Conservation (phyloP, 306 rosid species). For the Potentilla sterilis region DNA sequence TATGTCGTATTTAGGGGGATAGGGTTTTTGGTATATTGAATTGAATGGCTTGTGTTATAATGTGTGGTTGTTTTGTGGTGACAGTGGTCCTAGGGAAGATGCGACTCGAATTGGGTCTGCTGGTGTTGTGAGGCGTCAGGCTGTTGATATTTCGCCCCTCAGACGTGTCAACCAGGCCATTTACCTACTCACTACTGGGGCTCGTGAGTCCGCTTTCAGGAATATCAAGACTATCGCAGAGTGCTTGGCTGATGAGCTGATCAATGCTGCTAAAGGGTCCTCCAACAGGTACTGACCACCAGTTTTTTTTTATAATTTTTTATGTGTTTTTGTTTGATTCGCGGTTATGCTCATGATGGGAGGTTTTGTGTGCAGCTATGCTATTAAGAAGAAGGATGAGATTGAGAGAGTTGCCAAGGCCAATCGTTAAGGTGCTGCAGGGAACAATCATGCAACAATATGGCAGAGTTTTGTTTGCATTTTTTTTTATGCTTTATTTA, state of each 20-base stretch:
- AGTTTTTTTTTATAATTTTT: not conserved
- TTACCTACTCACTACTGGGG: slow-evolving; percentile 14
- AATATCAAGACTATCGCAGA: slow-evolving; percentile 14
- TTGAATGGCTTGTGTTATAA: not conserved
- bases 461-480: slow-evolving; percentile 1
- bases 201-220: slow-evolving; percentile 19
- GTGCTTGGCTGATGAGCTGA: slow-evolving; percentile 24
- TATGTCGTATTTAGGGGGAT: not conserved
- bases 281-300: slow-evolving; percentile 5
- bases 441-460: not conserved
- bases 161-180: slow-evolving; percentile 24
- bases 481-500: not conserved
- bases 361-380: slow-evolving; percentile 7
- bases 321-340: not conserved
- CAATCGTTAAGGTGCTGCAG: slow-evolving; percentile 11
- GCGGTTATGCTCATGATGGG: not conserved
- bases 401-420: slow-evolving; percentile 22
- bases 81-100: slow-evolving; percentile 20
- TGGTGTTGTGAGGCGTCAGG: slow-evolving; percentile 25
- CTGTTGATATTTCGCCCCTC: slow-evolving; percentile 17
- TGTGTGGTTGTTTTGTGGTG: not conserved
- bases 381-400: slow-evolving; percentile 22
- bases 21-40: not conserved
- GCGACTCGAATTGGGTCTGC: slow-evolving; percentile 21
- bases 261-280: slow-evolving; percentile 19